Base-by-base conservation (phyloP, 768 basidiomycete species). In the Amanita pallidorosea region DNA sequence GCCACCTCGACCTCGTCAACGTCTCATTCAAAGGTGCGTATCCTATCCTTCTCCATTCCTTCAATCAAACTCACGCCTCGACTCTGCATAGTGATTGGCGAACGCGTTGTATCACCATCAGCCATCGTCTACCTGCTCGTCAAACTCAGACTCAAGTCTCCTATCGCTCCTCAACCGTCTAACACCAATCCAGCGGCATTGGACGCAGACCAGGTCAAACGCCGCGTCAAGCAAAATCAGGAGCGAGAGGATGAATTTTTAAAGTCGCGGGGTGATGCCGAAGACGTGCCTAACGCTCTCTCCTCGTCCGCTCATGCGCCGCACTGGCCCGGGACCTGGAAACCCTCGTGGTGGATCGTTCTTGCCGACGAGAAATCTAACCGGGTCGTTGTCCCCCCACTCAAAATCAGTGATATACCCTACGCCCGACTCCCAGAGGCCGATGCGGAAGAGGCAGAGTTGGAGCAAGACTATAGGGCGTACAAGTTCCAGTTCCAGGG, bases 401-500 rank as follows among this genome's bases (percentile, higher is more conserved):
- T 84, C 61, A 84, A 81, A 61, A 77, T 96, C 56, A 73, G 75
- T 20, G 90, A 93, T 55, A 76, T 96, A 12, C 92, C 92, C 0
- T 74, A 79, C 37, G 68, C 83, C 36, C 66, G 68, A 37, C 64
- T 70, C 22, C 63, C 68, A 36, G 65, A 67, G 29, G 43, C 43
- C 7, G 23, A 51, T 1, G 50, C 43, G 2, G 29, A 51, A 9
- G 42, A 43, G n/a, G 50, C 50, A n/a, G 42, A 45, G 18, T 33
- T 45, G 8, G 71, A 73, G 12, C 70, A 76, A 42, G 78, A 86
- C 60, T 87, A 85, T 63, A 80, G 92, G 50, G 75, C 82, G 15
- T 94, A 91, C 74, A 90, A 89, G 66, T 69, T 96, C 40, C 89
- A 91, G 62, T 97, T 98, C 79, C 94, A 96, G 63, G 93, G 90